These are phyloP conservation scores for Wickerhamomyces alni DNA, from an alignment of 805 yeast species.

Conservation along the genomic window DNA sequence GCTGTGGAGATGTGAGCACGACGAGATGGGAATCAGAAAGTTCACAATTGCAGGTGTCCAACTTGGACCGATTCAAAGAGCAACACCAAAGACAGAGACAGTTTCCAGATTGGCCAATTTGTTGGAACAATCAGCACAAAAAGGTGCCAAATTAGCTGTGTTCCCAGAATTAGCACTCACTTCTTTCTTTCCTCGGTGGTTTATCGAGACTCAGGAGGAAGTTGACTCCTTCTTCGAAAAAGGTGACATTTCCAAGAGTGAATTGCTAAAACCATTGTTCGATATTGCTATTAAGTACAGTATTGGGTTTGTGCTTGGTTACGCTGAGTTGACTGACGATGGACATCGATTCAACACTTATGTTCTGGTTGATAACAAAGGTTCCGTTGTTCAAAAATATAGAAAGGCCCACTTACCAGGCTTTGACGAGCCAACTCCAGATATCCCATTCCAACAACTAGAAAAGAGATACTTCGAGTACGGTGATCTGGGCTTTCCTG, in stretches of 20 bases:
- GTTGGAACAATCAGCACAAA: constrained; percentile 25
- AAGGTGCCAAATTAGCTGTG: constrained; percentile 28
- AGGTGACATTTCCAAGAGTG: constrained; percentile 27
- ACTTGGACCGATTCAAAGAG: constrained; percentile 28
- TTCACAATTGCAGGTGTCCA: constrained; percentile 30
- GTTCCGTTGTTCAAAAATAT: constrained; percentile 26
- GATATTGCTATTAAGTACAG: constrained; percentile 24
- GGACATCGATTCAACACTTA: constrained; percentile 31
- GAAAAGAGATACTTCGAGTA: constrained; percentile 33
- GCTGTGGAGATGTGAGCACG: too few species aligned
- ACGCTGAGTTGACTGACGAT: constrained; percentile 33
- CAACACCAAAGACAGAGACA: constrained; percentile 25
- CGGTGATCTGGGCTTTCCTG: constrained; percentile 33
- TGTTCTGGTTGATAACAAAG: constrained; percentile 27
- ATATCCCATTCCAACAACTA: constrained; percentile 29
- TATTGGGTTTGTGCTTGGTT: constrained; percentile 30
- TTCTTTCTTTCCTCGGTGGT: constrained; percentile 32
- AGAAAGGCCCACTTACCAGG: constrained; percentile 35
- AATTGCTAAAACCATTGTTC: constrained; percentile 25
- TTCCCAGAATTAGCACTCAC: constrained; percentile 34
- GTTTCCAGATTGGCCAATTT: constrained; percentile 26
- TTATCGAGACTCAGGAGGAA: constrained; percentile 27
- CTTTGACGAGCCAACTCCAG: constrained; percentile 28
- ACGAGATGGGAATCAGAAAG: constrained; percentile 18
- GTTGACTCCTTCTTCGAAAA: constrained; percentile 30